Conservation (phyloP, 2,329 filamentous ascomycete species). For the Alternaria hordeiaustralica region DNA sequence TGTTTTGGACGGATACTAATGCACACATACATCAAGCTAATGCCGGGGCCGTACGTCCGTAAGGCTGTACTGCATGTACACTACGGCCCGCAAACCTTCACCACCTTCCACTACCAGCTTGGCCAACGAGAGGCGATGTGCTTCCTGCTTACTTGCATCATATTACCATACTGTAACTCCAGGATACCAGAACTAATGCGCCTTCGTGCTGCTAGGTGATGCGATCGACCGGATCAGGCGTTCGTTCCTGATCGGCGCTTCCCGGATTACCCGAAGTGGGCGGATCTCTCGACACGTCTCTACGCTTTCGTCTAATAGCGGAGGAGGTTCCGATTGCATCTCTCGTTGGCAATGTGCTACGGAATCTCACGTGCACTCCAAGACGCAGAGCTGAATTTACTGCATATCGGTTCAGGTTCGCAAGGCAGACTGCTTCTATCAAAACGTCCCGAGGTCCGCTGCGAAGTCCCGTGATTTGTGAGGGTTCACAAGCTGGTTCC, state of each 20-base stretch:
- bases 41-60: neutral
- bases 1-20: neutral
- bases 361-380: neutral
- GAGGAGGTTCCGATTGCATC: neutral
- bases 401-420: accelerated
- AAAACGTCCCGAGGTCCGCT: too few relatives aligned
- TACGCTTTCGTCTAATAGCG: neutral
- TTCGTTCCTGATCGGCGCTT: neutral
- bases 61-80: neutral
- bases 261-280: neutral
- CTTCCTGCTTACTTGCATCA: neutral
- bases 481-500: too few relatives aligned
- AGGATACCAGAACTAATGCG: neutral
- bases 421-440: neutral
- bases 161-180: neutral
- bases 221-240: neutral
- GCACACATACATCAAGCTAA: neutral
- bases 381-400: neutral
- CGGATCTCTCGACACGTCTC: neutral
- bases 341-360: neutral
- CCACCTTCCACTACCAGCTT: neutral
- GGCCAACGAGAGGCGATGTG: neutral
- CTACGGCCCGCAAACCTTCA: neutral
- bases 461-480: too few relatives aligned
- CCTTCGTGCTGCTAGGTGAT: neutral